Evolutionary conservation across 1,139 yeast species (phyloP), one percentile per base, ranked within the genome.

Genomic region (Fermentozyma sake): DNA sequence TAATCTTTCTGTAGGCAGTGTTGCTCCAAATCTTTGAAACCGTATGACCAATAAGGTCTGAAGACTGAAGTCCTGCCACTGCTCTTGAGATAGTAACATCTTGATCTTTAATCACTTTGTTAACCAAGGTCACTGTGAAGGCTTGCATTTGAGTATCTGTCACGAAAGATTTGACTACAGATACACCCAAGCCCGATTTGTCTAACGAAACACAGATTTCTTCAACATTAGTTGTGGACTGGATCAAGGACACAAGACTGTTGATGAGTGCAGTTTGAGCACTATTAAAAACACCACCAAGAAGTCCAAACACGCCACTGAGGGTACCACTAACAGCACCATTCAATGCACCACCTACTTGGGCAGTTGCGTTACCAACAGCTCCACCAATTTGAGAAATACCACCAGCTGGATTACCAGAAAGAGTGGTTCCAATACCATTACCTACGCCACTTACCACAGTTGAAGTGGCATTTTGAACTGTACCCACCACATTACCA

Each of bases 151-250:
- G 46, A 3, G 42, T 15, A 30, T 55, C 52, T 9, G 45, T 37
- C 10, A 54, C 22, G 4, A 43, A 35, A 18, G 42, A 44, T 27
- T 49, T 42, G 17, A 50, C 33, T 17, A 53, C 39, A 5, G 55
- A 51, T 10, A 52, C 44, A 19, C 45, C 59, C 27, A 55, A 46
- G 12, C 61, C 61, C 5, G 60, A 54, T 37, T 50, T 53, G 12
- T 46, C 38, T 32, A 55, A 44, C 3, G 60, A 52, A 17, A 41
- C 48, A 33, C 48, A 44, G 17, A 51, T 40, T 31, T 48, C 45
- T 17, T 37, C 34, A 24, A 39, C 40, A 2, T 11, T 5, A 16
- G 15, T 22, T 9, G 15, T 19, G 10, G 42, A 33, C 12, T 41
- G 44, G 14, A 45, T 32, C 23, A 48, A 31, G n/a, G 32, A 24